Evolutionary conservation across 2,329 filamentous ascomycete genomes (phyloP).

Genomic region (Aspergillus jensenii): DNA sequence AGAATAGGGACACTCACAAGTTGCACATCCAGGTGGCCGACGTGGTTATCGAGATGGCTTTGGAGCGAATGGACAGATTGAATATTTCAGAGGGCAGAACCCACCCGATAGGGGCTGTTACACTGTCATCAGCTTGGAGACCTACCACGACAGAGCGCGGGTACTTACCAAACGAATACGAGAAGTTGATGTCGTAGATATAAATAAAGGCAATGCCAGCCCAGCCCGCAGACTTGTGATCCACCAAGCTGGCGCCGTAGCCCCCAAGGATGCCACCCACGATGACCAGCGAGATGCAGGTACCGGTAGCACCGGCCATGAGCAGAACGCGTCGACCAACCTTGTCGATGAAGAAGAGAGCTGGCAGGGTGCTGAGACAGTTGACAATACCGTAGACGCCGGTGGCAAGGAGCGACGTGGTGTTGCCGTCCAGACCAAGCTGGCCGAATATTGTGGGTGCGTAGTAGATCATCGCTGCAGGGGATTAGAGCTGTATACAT

Average conservation of each 20-base stretch:
- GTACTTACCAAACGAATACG: conserved; percentile 36
- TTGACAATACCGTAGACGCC: conserved; percentile 43
- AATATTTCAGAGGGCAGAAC: conserved; percentile 43
- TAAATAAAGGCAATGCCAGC: conserved; percentile 40
- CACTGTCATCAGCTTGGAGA: background rate
- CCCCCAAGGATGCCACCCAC: conserved; percentile 26
- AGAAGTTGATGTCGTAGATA: conserved; percentile 40
- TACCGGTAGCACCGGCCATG: conserved; percentile 37
- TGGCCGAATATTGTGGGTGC: conserved; percentile 48
- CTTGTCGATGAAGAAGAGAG: conserved; percentile 37
- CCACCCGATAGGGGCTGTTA: conserved; percentile 37
- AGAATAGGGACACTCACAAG: conserved; percentile 25
- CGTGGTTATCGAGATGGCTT: conserved; percentile 40
- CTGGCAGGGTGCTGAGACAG: conserved; percentile 34
- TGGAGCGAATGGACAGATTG: conserved; percentile 38
- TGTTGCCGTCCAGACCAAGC: conserved; percentile 42
- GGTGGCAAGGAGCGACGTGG: conserved; percentile 23
- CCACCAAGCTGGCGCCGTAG: conserved; percentile 29
- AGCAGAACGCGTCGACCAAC: conserved; percentile 34
- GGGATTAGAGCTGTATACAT: background rate
- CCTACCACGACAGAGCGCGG: too few species aligned
- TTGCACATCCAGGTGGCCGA: conserved; percentile 42
- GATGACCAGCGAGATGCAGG: conserved; percentile 33
- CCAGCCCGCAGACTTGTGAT: conserved; percentile 35
- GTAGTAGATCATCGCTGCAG: conserved; percentile 49